These are phyloP conservation scores for Parietaria judaica DNA, from an alignment of 306 rosid genomes.

Conservation along the genomic window DNA sequence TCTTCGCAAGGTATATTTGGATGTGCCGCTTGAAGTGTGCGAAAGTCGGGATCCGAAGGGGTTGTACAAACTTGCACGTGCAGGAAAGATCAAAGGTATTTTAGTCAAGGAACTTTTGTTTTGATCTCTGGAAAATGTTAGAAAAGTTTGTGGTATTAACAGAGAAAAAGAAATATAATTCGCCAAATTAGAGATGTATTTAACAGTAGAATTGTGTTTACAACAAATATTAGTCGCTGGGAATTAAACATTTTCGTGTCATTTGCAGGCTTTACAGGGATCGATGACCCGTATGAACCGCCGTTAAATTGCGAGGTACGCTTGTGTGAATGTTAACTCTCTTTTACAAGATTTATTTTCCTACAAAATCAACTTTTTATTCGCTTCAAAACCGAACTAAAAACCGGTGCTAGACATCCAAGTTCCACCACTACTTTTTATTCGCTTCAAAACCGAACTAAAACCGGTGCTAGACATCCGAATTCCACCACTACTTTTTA, in stretches of 20 bases:
- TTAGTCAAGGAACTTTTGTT: neutral
- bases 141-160: no score
- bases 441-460: neutral
- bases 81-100: slow-evolving; percentile 84
- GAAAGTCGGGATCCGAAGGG: slow-evolving; percentile 96
- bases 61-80: slow-evolving; percentile 87
- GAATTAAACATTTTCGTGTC: slow-evolving; percentile 21
- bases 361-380: neutral
- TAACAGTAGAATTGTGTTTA: neutral
- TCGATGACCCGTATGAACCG: slow-evolving; percentile 86
- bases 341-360: slow-evolving; percentile 8
- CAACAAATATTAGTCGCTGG: neutral
- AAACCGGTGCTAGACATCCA: neutral
- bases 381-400: neutral
- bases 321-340: slow-evolving; percentile 2
- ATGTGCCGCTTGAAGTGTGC: slow-evolving; percentile 76
- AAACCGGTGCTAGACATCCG: neutral
- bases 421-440: neutral
- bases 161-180: no score
- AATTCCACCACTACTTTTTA: neutral
- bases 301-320: slow-evolving; percentile 72
- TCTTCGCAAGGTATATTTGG: slow-evolving; percentile 69
- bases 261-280: slow-evolving; percentile 82
- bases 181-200: neutral
- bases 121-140: no score